These are phyloP conservation scores for Exserohilum rostratum DNA, from an alignment of 2,329 filamentous ascomycete genomes.

Conservation along the genomic window DNA sequence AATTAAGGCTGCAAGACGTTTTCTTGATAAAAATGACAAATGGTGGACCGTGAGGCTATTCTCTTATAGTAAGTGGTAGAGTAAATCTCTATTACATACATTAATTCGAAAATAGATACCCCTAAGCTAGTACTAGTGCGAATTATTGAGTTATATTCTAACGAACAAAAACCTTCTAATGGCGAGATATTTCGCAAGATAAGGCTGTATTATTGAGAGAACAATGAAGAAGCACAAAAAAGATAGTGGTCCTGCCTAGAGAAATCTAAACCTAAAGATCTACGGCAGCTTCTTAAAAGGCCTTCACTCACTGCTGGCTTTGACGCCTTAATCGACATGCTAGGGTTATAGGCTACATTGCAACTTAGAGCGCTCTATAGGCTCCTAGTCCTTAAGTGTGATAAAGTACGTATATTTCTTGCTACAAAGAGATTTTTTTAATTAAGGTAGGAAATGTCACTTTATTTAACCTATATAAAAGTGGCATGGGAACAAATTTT, in stretches of 20 bases:
- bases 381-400: conserved; percentile 23
- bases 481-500: background rate
- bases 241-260: conserved; percentile 25
- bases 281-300: conserved; percentile 22
- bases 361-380: conserved; percentile 27
- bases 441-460: background rate
- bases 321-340: conserved; percentile 23
- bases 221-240: conserved; percentile 16
- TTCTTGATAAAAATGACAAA: conserved; percentile 27
- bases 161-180: conserved; percentile 26
- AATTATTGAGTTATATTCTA: conserved; percentile 6
- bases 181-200: conserved; percentile 31
- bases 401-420: conserved; percentile 17
- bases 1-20: conserved; percentile 16
- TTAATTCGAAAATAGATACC: background rate
- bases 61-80: conserved; percentile 13
- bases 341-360: conserved; percentile 22
- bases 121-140: background rate
- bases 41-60: conserved; percentile 29
- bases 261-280: conserved; percentile 26
- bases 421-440: background rate
- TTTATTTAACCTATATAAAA: background rate
- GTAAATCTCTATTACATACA: background rate
- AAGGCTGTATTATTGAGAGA: conserved; percentile 17
- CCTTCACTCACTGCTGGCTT: conserved; percentile 16